phyloP scores from a whole-genome alignment of 164 flowering plant genomes.

The Dillenia suffruticosa region DNA sequence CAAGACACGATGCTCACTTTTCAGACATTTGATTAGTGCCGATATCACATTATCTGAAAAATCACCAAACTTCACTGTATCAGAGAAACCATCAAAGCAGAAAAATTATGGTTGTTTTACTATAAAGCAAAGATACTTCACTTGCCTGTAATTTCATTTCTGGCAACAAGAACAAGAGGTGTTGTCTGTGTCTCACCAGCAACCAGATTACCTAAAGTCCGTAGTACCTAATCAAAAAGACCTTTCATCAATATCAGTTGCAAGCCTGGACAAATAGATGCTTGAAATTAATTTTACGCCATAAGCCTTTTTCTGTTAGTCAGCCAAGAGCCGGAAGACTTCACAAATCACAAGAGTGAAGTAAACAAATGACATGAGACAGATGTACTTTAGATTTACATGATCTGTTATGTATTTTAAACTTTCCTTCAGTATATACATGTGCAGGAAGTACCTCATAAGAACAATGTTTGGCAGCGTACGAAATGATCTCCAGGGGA shows the following conservation, averaged over 20 bases:
- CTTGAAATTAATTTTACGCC: too few species aligned
- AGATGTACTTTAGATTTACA: too few species aligned
- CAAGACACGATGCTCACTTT: constrained; percentile 86
- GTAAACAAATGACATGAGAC: too few species aligned
- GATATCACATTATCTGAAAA: constrained; percentile 52
- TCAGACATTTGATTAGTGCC: constrained; percentile 72
- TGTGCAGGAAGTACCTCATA: background rate
- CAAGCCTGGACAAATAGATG: too few species aligned
- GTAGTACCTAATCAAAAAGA: constrained; percentile 50
- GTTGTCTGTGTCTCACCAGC: constrained; percentile 69
- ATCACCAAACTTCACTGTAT: background rate
- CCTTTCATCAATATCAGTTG: background rate
- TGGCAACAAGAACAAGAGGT: constrained; percentile 47
- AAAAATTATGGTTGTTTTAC: background rate
- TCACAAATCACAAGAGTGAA: background rate
- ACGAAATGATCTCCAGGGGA: too few species aligned
- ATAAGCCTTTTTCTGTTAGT: too few species aligned
- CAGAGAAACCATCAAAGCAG: background rate
- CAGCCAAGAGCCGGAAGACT: too few species aligned
- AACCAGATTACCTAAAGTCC: constrained; percentile 89
- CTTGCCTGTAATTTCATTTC: constrained; percentile 70
- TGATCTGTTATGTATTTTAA: background rate
- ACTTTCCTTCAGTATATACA: background rate
- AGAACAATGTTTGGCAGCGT: background rate
- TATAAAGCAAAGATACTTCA: constrained; percentile 11